Evolutionary conservation across 2,329 filamentous ascomycete species (phyloP).

Genomic region (Trichoderma sp.): DNA sequence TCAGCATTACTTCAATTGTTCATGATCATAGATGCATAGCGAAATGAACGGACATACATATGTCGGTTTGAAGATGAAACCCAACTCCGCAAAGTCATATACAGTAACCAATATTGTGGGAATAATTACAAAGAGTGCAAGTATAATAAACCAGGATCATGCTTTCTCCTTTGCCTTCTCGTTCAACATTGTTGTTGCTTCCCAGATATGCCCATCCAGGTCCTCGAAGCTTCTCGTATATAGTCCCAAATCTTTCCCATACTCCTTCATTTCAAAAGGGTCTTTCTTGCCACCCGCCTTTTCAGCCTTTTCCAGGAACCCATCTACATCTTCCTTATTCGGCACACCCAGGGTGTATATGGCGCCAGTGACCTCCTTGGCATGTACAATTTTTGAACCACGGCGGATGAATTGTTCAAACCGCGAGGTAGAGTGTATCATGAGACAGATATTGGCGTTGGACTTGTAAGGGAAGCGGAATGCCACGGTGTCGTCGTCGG

Average conservation of each 20-base stretch:
- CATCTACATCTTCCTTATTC: conserved; percentile 24
- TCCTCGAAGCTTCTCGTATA: conserved; percentile 26
- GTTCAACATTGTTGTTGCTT: conserved; percentile 20
- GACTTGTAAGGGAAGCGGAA: conserved; percentile 22
- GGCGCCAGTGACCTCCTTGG: conserved; percentile 21
- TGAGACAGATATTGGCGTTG: conserved; percentile 25
- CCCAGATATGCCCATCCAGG: conserved; percentile 28
- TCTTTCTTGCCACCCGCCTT: conserved; percentile 23
- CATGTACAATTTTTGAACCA: conserved; percentile 21
- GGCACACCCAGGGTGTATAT: conserved; percentile 22
- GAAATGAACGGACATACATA: background rate
- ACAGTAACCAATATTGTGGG: background rate
- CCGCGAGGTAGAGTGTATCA: conserved; percentile 22
- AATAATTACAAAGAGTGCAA: background rate
- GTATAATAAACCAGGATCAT: background rate
- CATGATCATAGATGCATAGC: background rate
- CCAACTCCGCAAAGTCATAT: background rate
- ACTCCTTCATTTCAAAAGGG: conserved; percentile 21
- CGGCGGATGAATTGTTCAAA: conserved; percentile 26
- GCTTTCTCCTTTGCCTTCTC: background rate
- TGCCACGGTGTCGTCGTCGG: conserved; percentile 20
- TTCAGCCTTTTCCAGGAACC: conserved; percentile 21
- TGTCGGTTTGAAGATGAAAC: background rate
- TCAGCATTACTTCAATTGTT: background rate
- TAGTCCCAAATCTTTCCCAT: conserved; percentile 23